phyloP scores from a whole-genome alignment of 768 basidiomycete genomes.

The Boletus sensibilis region DNA sequence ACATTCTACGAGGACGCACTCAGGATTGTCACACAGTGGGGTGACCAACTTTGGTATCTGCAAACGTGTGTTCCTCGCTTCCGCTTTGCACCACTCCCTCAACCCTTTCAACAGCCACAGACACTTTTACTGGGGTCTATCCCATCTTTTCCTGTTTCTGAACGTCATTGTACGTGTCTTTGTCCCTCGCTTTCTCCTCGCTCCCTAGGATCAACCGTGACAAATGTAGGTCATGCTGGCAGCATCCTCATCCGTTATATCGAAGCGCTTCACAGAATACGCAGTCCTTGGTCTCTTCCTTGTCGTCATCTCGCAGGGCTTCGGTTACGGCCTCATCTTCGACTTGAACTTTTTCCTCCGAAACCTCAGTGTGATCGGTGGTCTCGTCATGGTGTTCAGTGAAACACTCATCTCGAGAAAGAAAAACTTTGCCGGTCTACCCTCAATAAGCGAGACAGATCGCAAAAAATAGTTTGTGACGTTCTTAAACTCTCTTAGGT shows the following conservation, averaged over 20 bases:
- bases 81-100: constrained; percentile 2
- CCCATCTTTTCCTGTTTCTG: constrained; percentile 86
- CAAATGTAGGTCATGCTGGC: constrained; percentile 75
- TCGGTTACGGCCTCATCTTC: constrained; percentile 99
- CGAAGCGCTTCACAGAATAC: constrained; percentile 83
- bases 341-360: constrained; percentile 99
- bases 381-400: constrained; percentile 98
- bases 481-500: background rate
- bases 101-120: constrained; percentile 64
- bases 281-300: constrained; percentile 86
- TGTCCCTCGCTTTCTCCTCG: background rate
- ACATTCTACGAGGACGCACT: constrained; percentile 98
- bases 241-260: constrained; percentile 82
- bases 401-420: constrained; percentile 90
- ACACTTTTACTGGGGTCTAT: constrained; percentile 92
- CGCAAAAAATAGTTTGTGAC: constrained; percentile 91
- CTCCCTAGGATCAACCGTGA: background rate
- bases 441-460: constrained; percentile 89
- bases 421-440: constrained; percentile 87
- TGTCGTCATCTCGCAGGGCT: constrained; percentile 93
- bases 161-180: constrained; percentile 79
- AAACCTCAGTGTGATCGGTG: constrained; percentile 96
- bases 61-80: constrained; percentile 65
- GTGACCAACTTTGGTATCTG: constrained; percentile 97
- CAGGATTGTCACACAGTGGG: constrained; percentile 91